Evolutionary conservation across 2,329 filamentous ascomycete species (phyloP).

Genomic region (Aspergillus sp.): DNA sequence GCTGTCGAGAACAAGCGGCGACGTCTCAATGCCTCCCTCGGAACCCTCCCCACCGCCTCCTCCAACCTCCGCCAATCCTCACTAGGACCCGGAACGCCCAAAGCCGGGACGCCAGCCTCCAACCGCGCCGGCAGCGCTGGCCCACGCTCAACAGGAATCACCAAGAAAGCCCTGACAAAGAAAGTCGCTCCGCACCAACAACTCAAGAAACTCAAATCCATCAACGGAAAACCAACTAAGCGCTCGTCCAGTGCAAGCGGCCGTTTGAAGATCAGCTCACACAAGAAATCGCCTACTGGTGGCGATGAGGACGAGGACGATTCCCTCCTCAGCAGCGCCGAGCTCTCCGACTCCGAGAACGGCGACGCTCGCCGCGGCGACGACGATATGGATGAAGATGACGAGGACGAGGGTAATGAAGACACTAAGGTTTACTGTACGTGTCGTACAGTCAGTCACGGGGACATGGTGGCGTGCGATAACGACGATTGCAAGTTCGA

Average conservation of each 20-base stretch:
- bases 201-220: conserved; percentile 40
- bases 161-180: conserved; percentile 51
- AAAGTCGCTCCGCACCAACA: conserved; percentile 57
- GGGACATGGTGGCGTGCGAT: conserved; percentile 68
- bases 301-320: conserved; percentile 53
- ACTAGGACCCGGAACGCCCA: conserved; percentile 63
- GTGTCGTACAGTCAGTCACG: conserved; percentile 64
- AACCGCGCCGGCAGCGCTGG: conserved; percentile 60
- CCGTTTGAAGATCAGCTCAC: conserved; percentile 31
- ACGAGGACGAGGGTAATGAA: conserved; percentile 53
- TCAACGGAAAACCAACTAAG: conserved; percentile 39
- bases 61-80: conserved; percentile 61
- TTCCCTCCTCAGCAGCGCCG: conserved; percentile 53
- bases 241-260: conserved; percentile 43
- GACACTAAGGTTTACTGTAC: conserved; percentile 66
- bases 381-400: conserved; percentile 47
- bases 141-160: conserved; percentile 43
- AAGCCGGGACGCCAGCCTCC: conserved; percentile 54
- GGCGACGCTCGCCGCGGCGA: conserved; percentile 31
- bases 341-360: conserved; percentile 49
- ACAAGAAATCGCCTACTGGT: conserved; percentile 44
- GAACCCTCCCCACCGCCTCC: conserved; percentile 54
- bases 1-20: conserved; percentile 60
- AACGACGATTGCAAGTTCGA: conserved; percentile 64
- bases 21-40: conserved; percentile 54